These are phyloP conservation scores for Tuber umbilicatum DNA, from an alignment of 495 filamentous ascomycete genomes.

Conservation along the genomic window DNA sequence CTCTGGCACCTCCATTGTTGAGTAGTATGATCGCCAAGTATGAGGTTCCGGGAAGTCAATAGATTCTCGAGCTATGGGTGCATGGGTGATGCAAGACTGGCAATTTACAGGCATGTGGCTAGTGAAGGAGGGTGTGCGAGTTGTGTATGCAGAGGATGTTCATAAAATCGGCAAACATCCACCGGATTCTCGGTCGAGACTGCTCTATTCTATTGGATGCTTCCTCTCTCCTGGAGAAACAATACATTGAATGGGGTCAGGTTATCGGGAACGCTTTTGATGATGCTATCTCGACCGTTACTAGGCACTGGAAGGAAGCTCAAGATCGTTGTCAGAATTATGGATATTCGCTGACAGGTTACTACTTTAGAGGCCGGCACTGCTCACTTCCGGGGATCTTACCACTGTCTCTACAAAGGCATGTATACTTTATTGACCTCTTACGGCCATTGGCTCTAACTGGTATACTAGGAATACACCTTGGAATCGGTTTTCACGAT, in stretches of 20 bases:
- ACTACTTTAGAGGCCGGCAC: conserved; percentile 49
- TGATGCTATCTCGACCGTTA: conserved; percentile 57
- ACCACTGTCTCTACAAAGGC: conserved; percentile 48
- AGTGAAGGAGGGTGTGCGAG: conserved; percentile 47
- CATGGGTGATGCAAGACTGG: conserved; percentile 14
- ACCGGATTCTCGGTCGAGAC: conserved; percentile 44
- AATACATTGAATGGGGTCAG: conserved; percentile 55
- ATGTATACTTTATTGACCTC: not conserved
- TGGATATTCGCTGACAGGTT: conserved; percentile 53
- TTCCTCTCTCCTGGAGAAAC: conserved; percentile 51
- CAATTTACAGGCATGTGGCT: conserved; percentile 48
- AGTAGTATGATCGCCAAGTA: conserved; percentile 23
- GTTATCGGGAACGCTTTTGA: conserved; percentile 51
- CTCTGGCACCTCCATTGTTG: not conserved
- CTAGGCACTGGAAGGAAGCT: conserved; percentile 59
- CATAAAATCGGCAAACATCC: conserved; percentile 45
- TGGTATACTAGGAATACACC: conserved; percentile 45
- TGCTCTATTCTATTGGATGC: conserved; percentile 50
- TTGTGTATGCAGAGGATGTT: conserved; percentile 53
- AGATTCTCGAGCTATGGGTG: not conserved
- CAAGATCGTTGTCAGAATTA: conserved; percentile 58
- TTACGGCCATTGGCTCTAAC: not conserved
- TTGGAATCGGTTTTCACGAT: conserved; percentile 54
- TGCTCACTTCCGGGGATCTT: conserved; percentile 53
- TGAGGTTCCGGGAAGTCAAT: conserved; percentile 49